These are phyloP conservation scores for Clavispora vitiphila DNA, from an alignment of 805 yeast genomes.

Conservation along the genomic window DNA sequence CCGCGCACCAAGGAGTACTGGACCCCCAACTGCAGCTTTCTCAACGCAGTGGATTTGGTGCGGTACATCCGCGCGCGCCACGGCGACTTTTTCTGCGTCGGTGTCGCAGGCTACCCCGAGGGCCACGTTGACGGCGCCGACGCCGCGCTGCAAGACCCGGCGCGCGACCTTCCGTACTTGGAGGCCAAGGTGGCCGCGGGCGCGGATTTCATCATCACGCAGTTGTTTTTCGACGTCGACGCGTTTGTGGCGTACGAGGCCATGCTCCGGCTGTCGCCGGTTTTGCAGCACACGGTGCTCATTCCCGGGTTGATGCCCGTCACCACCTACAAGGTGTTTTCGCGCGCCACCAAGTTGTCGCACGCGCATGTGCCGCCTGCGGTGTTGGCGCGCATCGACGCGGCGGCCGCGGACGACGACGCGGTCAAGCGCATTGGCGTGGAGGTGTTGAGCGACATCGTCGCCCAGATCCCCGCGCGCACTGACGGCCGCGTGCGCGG, in stretches of 20 bases:
- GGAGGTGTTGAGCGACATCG: slow-evolving; percentile 59
- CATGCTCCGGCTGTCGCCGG: slow-evolving; percentile 38
- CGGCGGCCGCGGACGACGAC: slow-evolving; percentile 61
- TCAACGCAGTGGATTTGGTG: slow-evolving; percentile 82
- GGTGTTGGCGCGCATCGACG: slow-evolving; percentile 51
- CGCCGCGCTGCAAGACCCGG: slow-evolving; percentile 56
- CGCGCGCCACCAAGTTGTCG: slow-evolving; percentile 82
- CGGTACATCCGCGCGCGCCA: slow-evolving; percentile 64
- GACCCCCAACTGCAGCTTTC: slow-evolving; percentile 53
- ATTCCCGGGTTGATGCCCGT: slow-evolving; percentile 93
- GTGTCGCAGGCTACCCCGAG: slow-evolving; percentile 98
- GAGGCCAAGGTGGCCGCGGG: slow-evolving; percentile 88
- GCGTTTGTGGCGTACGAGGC: slow-evolving; percentile 66
- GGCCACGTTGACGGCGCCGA: slow-evolving; percentile 92
- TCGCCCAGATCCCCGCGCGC: slow-evolving; percentile 48
- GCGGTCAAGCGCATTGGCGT: slow-evolving; percentile 79
- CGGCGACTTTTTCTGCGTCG: slow-evolving; percentile 84
- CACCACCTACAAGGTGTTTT: slow-evolving; percentile 74
- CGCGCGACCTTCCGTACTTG: slow-evolving; percentile 70
- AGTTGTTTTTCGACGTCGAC: slow-evolving; percentile 82
- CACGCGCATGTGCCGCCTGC: slow-evolving; percentile 75
- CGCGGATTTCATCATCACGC: slow-evolving; percentile 90
- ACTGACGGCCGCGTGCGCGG: slow-evolving; percentile 65
- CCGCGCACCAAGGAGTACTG: slow-evolving; percentile 72
- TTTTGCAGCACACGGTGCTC: slow-evolving; percentile 47